Base-by-base conservation (phyloP, 805 yeast species). In the Metschnikowia peoriensis region DNA sequence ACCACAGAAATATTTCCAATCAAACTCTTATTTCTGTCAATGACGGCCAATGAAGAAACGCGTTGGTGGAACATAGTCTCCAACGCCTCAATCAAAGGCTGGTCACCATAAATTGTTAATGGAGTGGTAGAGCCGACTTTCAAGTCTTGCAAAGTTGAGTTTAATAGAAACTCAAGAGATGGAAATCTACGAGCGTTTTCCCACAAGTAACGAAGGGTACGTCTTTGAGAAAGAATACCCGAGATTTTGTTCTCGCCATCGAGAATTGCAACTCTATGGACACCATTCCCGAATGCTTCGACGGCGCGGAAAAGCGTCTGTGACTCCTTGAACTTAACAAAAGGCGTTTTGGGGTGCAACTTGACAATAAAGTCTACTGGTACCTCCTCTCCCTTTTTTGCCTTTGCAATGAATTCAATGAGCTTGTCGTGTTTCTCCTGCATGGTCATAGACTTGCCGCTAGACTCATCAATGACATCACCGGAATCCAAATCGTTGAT, bases 1-100 rank as follows among this genome's bases (percentile, higher is more conserved):
- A 96, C 96, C 17, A 92, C 93, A 2, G 97, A 89, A 42, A 93
- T 93, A 69, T 93, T 93, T 44, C 98, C 99, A 46, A 94, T 74
- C 53, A 93, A 75, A 62, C 85, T 82, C 62, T 81, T 74, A 58
- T 85, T 83, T 53, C 83, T 73, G 72, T 94, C 98, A 47, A 93
- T 88, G 11, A 94, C 97, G 0, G 99, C 98, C 39, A 93, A 80
- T 16, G 97, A 91, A 4, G 96, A 86, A 28, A 94, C 90, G 58
- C 89, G 83, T 58, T 87, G 86, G 41, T 76, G 77, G 67, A 89
- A 88, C 98, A 93, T 93, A 62, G 83, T 84, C 61, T 83, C 76
- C 50, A 93, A 79, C 1, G 97, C 98, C 63, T 90, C 96, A 50
- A 93, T 87, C 59, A 93, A 80, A 2, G 85, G 82, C 61, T 88